These are phyloP conservation scores for Globisporangium megalacanthum DNA, from an alignment of 352 stramenopile species.

Conservation along the genomic window DNA sequence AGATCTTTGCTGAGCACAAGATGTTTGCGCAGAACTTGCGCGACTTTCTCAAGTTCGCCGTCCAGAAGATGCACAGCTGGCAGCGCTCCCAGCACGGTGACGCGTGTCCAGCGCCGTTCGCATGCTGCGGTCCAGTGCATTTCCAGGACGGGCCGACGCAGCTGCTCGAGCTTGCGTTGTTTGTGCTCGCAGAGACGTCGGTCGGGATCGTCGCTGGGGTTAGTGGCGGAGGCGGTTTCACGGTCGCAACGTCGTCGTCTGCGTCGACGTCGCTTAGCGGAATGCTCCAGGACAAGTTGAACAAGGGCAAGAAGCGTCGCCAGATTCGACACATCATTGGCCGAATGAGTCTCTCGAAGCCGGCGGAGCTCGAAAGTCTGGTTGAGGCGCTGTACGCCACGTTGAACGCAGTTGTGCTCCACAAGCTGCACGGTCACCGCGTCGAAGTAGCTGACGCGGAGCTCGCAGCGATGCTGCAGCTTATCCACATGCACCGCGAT, in stretches of 20 bases:
- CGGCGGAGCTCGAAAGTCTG: constrained; percentile 45
- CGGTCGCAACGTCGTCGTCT: constrained; percentile 8
- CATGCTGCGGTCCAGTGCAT: constrained; percentile 45
- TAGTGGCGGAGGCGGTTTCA: constrained; percentile 8
- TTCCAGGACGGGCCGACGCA: constrained; percentile 45
- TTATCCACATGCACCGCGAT: constrained; percentile 53
- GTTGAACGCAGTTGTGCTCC: constrained; percentile 55
- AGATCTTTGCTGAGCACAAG: constrained; percentile 41
- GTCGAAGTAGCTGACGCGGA: constrained; percentile 45
- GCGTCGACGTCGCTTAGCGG: constrained; percentile 33
- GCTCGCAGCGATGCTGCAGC: constrained; percentile 43
- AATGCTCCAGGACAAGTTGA: constrained; percentile 49
- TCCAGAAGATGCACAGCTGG: constrained; percentile 64
- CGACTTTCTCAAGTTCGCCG: constrained; percentile 46
- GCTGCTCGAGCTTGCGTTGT: constrained; percentile 59
- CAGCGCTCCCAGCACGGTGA: constrained; percentile 63
- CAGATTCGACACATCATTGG: constrained; percentile 45
- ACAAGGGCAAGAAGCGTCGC: constrained; percentile 44
- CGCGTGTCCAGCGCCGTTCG: constrained; percentile 37
- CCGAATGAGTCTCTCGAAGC: constrained; percentile 42
- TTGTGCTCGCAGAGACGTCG: constrained; percentile 42
- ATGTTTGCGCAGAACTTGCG: constrained; percentile 50
- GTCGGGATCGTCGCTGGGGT: constrained; percentile 21
- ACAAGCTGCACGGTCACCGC: constrained; percentile 50
- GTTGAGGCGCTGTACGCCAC: constrained; percentile 41